Percentiles rank a stretch among this genome's conserved stretches.
Evolutionary conservation across 495 filamentous ascomycete genomes (phyloP).

Genomic region (Neurospora terricola): DNA sequence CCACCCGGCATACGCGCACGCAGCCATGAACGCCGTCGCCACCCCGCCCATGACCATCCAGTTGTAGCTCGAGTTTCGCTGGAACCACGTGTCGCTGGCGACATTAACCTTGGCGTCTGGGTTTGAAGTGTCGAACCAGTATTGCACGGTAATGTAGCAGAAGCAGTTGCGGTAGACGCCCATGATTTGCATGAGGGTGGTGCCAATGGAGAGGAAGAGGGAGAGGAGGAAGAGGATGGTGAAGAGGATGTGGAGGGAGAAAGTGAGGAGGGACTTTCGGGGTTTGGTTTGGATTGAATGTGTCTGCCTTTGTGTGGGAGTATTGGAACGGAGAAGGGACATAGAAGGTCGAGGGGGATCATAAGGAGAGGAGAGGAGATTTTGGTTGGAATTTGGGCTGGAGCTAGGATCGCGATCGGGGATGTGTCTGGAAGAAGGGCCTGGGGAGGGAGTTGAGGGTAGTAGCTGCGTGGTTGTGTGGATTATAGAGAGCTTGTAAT

Average conservation of each 20-base stretch:
- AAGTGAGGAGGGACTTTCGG: neutral
- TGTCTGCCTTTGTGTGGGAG: neutral
- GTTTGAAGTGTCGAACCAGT: neutral
- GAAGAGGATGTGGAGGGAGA: neutral
- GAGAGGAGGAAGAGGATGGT: neutral
- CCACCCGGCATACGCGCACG: neutral
- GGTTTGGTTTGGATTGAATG: neutral
- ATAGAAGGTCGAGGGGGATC: neutral
- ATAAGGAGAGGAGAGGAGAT: neutral
- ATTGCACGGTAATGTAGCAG: conserved; percentile 7
- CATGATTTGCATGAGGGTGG: conserved; percentile 29
- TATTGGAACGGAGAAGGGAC: neutral
- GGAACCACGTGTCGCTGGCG: neutral
- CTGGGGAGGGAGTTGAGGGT: neutral
- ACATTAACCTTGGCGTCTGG: neutral
- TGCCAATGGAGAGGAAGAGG: conserved; percentile 10
- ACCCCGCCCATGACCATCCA: neutral
- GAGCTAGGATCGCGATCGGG: neutral
- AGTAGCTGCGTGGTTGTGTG: neutral
- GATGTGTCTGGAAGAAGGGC: neutral
- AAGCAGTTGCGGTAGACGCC: conserved; percentile 31
- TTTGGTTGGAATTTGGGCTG: neutral
- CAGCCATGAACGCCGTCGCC: conserved; percentile 1
- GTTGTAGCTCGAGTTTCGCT: neutral
- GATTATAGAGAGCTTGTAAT: neutral